phyloP scores from a whole-genome alignment of 805 yeast species.

The Ogataea ganodermae region DNA sequence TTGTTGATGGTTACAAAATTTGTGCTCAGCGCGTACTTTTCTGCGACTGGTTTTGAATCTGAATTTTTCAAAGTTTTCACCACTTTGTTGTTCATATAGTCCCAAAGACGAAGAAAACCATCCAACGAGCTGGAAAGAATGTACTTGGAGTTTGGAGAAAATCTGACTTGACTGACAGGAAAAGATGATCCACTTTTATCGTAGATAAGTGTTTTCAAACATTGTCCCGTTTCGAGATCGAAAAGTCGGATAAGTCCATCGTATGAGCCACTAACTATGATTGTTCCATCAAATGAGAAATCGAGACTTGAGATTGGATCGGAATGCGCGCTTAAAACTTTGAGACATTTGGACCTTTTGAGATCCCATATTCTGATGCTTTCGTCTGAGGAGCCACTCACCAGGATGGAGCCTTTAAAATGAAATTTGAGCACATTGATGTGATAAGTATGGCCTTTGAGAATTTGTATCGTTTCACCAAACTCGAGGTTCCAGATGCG shows the following conservation, averaged over 20 bases:
- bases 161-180: conserved; percentile 73
- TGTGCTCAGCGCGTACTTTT: conserved; percentile 54
- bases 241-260: conserved; percentile 90
- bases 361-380: conserved; percentile 91
- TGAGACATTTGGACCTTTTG: conserved; percentile 63
- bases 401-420: conserved; percentile 71
- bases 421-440: conserved; percentile 73
- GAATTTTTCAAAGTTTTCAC: conserved; percentile 58
- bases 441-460: conserved; percentile 83
- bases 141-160: conserved; percentile 80
- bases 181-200: conserved; percentile 71
- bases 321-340: conserved; percentile 87
- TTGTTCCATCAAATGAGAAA: conserved; percentile 74
- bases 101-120: conserved; percentile 81
- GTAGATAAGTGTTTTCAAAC: conserved; percentile 84
- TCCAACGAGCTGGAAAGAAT: conserved; percentile 78
- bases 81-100: conserved; percentile 76
- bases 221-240: conserved; percentile 87
- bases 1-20: conserved; percentile 45
- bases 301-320: conserved; percentile 83
- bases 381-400: conserved; percentile 88
- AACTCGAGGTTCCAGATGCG: conserved; percentile 65
- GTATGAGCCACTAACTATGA: conserved; percentile 82
- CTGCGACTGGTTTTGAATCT: conserved; percentile 40
- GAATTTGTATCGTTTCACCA: conserved; percentile 50